Base-by-base conservation (phyloP, 2,329 filamentous ascomycete genomes). In the Microsporum canis region DNA sequence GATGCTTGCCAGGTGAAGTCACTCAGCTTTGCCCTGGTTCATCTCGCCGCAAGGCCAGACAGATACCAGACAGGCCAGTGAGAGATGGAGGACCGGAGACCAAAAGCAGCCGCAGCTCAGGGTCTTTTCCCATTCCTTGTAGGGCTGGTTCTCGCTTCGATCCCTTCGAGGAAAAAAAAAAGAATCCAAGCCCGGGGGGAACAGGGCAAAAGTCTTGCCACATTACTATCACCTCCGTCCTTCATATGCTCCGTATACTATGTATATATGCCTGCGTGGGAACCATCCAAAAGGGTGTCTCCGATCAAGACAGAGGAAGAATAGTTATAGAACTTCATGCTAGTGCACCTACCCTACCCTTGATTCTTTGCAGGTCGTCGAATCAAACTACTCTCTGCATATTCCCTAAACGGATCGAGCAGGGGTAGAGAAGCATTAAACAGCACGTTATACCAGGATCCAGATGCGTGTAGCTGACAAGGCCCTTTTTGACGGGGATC, bases 371-470 rank as follows among this genome's bases (percentile, higher is more conserved):
- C 49, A 55, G 12, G 51, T 36, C 33, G 51, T 55, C 51, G 51
- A 55, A 55, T 55, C 51, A 55, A 55, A 55, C 51, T 55, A 55
- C 51, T 55, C 51, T 36, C 4, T 55, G 51, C 51, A 55, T 55
- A 55, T 55, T 55, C 51, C 51, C 23, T 36, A 55, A 36, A 55
- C 14, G 51, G 51, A 55, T 23, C 51, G 12, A 7, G 51, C 51
- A 55, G 51, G 51, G 51, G 6, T 36, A n/a, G 51, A 55, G 39
- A 43, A 43, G 31, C 51, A 55, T 55, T 51, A 36, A 55, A 55
- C 39, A 55, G 51, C 51, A 55, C 51, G 51, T 55, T 55, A 36
- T 55, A 36, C 51, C 33, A 23, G 51, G 51, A 55, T 55, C 23
- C 14, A 23, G n/a, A 55, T 38, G 51, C 51, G n/a, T 29, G 29